phyloP scores from a whole-genome alignment of 2,329 filamentous ascomycete genomes.

The Diaporthe vaccinii region DNA sequence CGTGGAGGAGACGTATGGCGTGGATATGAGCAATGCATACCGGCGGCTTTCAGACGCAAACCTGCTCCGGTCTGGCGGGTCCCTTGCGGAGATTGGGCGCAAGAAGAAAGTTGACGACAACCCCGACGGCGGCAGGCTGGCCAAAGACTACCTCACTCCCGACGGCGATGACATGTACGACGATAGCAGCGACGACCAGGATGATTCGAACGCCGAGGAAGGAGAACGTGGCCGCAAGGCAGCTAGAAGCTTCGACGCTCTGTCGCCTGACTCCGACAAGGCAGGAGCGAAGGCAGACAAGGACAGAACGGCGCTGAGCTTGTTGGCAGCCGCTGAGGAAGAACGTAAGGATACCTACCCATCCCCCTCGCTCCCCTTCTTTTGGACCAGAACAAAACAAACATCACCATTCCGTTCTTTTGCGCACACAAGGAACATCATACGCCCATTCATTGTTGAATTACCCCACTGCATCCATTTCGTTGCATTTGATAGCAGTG shows the following conservation, averaged over 20 bases:
- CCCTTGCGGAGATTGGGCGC: conserved; percentile 71
- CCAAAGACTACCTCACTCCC: conserved; percentile 76
- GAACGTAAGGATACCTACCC: conserved; percentile 71
- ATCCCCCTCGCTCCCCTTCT: not conserved
- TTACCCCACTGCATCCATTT: not conserved
- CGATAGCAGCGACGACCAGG: conserved; percentile 76
- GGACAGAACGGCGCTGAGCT: conserved; percentile 65
- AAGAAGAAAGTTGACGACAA: conserved; percentile 65
- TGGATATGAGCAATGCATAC: conserved; percentile 80
- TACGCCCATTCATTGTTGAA: conserved; percentile 10
- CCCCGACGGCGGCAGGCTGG: conserved; percentile 66
- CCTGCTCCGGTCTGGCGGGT: conserved; percentile 73
- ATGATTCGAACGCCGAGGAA: conserved; percentile 75
- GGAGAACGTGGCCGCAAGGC: conserved; percentile 71
- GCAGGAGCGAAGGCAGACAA: conserved; percentile 41
- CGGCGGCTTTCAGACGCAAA: conserved; percentile 79
- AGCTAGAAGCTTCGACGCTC: conserved; percentile 60
- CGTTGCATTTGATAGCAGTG: not conserved
- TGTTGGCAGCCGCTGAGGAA: conserved; percentile 82
- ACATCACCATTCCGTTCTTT: conserved; percentile 5
- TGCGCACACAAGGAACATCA: not conserved
- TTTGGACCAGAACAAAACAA: not conserved
- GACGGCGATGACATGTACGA: conserved; percentile 76
- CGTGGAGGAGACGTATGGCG: conserved; percentile 68
- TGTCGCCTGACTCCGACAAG: conserved; percentile 53